Conservation (phyloP, 495 filamentous ascomycete species). For the Podospora anserina region DNA sequence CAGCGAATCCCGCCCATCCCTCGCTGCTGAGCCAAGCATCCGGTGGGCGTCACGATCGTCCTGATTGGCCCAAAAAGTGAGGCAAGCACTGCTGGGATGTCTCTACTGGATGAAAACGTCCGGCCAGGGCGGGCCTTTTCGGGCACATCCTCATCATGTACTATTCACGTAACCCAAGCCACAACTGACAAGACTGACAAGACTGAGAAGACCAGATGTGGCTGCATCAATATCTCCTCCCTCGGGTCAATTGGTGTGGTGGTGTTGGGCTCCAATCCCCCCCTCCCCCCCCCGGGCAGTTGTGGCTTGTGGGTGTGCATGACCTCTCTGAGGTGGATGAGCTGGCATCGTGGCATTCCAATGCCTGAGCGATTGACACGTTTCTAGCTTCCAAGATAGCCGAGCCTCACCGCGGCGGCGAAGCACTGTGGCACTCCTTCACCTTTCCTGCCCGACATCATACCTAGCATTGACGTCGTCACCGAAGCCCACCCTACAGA, state of each 20-base stretch:
- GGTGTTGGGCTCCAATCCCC: slow-evolving; percentile 16
- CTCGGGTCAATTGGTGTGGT: slow-evolving; percentile 14
- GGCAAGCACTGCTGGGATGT: slow-evolving; percentile 11
- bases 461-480: neutral
- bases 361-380: slow-evolving; percentile 15
- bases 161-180: neutral
- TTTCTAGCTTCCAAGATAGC: slow-evolving; percentile 8
- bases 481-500: neutral
- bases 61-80: slow-evolving; percentile 21
- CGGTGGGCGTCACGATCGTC: neutral
- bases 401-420: slow-evolving; percentile 13
- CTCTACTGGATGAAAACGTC: slow-evolving; percentile 21
- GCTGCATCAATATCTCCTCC: neutral
- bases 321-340: slow-evolving; percentile 12
- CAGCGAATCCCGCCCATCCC: slow-evolving; percentile 15
- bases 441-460: slow-evolving; percentile 4
- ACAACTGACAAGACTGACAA: neutral
- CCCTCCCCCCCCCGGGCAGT: neutral
- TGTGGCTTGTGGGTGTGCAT: slow-evolving; percentile 9
- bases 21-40: slow-evolving; percentile 11
- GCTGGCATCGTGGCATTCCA: slow-evolving; percentile 15
- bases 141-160: neutral
- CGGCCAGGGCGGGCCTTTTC: slow-evolving; percentile 2
- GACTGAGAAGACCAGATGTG: neutral
- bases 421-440: neutral